phyloP scores from a whole-genome alignment of 495 filamentous ascomycete genomes.

The Sordaria brevicollis region DNA sequence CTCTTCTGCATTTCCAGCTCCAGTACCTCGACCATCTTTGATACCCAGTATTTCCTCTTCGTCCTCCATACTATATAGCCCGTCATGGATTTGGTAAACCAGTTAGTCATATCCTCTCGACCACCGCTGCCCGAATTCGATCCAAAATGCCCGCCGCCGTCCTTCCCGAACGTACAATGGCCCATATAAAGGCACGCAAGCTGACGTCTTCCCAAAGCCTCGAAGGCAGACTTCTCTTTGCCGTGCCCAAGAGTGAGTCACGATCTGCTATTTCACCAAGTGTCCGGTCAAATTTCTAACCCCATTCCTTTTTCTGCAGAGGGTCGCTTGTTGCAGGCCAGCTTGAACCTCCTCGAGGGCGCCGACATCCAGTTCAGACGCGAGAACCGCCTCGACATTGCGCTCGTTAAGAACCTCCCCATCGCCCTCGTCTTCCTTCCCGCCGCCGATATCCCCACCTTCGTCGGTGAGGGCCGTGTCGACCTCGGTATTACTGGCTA shows the following conservation, averaged over 20 bases:
- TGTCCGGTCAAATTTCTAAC: not conserved
- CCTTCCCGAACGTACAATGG: not conserved
- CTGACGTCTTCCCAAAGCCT: conserved; percentile 45
- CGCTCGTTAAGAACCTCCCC: conserved; percentile 86
- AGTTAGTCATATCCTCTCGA: conserved; percentile 44
- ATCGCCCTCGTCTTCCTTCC: conserved; percentile 97
- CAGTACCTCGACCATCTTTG: not conserved
- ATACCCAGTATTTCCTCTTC: not conserved
- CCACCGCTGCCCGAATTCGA: not conserved
- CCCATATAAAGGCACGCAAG: conserved; percentile 20
- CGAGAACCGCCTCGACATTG: conserved; percentile 89
- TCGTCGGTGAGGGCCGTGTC: conserved; percentile 88
- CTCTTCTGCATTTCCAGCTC: not conserved
- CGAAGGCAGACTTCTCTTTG: conserved; percentile 88
- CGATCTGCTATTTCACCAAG: not conserved
- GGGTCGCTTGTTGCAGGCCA: conserved; percentile 78
- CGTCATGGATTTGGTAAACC: conserved; percentile 74
- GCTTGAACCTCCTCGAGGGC: conserved; percentile 81
- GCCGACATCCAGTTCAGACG: conserved; percentile 93
- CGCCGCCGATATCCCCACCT: conserved; percentile 91
- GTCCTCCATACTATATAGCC: not conserved
- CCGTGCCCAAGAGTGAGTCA: conserved; percentile 87
- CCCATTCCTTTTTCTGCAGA: conserved; percentile 40
- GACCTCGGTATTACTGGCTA: conserved; percentile 89
- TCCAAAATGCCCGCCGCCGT: not conserved